These are phyloP conservation scores for Hanseniaspora occidentalis DNA, from an alignment of 805 yeast species.

Conservation along the genomic window DNA sequence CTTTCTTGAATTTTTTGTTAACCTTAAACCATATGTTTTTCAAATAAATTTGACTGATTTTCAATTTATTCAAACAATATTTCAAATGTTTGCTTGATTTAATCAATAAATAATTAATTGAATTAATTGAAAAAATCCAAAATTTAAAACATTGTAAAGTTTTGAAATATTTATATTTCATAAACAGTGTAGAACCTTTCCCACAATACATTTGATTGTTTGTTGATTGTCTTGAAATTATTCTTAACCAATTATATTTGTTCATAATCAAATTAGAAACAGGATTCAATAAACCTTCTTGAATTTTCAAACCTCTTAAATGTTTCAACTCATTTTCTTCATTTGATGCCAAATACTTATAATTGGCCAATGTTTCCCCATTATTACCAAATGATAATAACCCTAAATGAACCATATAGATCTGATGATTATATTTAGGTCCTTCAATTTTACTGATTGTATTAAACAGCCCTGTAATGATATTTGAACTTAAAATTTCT, in stretches of 20 bases:
- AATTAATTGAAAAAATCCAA: not conserved
- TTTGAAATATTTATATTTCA: not conserved
- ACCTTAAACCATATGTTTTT: too few relatives aligned
- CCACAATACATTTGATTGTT: not conserved
- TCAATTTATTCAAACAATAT: too few relatives aligned
- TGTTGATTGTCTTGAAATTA: not conserved
- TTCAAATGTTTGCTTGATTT: too few relatives aligned
- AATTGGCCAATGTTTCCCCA: not conserved
- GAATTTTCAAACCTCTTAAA: not conserved
- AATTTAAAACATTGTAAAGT: not conserved
- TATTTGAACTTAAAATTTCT: not conserved
- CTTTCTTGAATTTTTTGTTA: too few relatives aligned
- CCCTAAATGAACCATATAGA: not conserved
- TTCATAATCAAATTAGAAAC: not conserved
- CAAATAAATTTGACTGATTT: too few relatives aligned
- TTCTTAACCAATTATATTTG: not conserved
- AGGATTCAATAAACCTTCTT: slow-evolving; percentile 1
- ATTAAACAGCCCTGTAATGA: not conserved
- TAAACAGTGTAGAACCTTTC: not conserved
- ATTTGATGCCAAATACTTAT: not conserved
- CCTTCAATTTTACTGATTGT: not conserved
- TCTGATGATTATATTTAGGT: not conserved
- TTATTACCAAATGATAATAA: not conserved
- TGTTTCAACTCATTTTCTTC: not conserved
- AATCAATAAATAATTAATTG: not conserved